These are phyloP conservation scores for Coemansia sp. DNA, from an alignment of 371 early-diverging fungal species.

Conservation along the genomic window DNA sequence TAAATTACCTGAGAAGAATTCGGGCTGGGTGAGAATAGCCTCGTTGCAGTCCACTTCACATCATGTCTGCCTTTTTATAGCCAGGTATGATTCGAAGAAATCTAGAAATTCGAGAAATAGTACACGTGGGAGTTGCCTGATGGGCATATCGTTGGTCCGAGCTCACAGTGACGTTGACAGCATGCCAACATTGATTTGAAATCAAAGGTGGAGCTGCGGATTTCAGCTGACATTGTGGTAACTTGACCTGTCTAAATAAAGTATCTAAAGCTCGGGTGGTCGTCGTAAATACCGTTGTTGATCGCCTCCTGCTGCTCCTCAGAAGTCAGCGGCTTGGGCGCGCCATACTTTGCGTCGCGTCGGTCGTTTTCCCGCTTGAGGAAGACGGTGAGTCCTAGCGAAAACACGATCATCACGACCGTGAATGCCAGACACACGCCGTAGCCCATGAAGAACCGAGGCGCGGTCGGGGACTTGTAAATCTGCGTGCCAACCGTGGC, in stretches of 20 bases:
- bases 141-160: too few relatives aligned
- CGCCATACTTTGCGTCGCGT: slow-evolving; percentile 50
- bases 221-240: not conserved
- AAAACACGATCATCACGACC: slow-evolving; percentile 36
- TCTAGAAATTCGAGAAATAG: too few relatives aligned
- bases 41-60: too few relatives aligned
- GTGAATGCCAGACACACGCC: slow-evolving; percentile 55
- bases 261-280: slow-evolving; percentile 55
- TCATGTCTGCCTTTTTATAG: not conserved
- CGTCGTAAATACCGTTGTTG: slow-evolving; percentile 46
- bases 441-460: slow-evolving; percentile 58
- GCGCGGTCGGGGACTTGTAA: slow-evolving; percentile 53
- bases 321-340: slow-evolving; percentile 30
- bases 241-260: slow-evolving; percentile 31
- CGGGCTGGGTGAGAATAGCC: not conserved
- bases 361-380: slow-evolving; percentile 56
- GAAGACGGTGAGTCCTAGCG: slow-evolving; percentile 43
- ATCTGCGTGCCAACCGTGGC: slow-evolving; percentile 63
- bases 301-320: slow-evolving; percentile 44
- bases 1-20: not conserved
- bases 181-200: too few relatives aligned
- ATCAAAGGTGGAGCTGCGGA: too few relatives aligned
- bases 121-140: too few relatives aligned
- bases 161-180: too few relatives aligned
- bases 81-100: not conserved